Conservation (phyloP, 306 rosid species). For the Cucurbita moschata region DNA sequence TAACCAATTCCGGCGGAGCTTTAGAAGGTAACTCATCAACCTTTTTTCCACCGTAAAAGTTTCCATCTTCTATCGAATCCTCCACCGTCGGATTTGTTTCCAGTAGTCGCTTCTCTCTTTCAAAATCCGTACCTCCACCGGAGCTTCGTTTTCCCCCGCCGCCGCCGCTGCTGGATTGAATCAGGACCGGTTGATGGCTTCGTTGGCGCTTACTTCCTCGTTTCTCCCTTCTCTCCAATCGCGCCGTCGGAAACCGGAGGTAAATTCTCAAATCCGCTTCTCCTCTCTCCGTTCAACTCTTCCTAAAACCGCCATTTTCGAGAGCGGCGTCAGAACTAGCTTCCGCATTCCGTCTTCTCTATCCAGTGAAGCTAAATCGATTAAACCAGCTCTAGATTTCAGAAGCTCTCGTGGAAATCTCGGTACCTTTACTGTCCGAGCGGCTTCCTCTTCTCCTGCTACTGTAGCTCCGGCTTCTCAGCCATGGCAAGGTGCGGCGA, state of each 20-base stretch:
- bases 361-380: neutral
- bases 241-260: constrained; percentile 16
- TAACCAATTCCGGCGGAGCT: neutral
- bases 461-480: constrained; percentile 17
- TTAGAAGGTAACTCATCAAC: neutral
- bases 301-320: constrained; percentile 7
- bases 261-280: constrained; percentile 6
- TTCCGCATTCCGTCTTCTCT: constrained; percentile 3
- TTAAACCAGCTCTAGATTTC: neutral
- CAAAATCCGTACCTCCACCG: neutral
- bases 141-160: neutral
- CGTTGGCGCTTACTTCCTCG: constrained; percentile 44
- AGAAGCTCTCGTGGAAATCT: neutral
- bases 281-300: constrained; percentile 4
- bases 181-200: constrained; percentile 37
- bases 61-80: neutral
- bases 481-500: constrained; percentile 86
- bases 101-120: constrained; percentile 13
- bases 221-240: constrained; percentile 44
- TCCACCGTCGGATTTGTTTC: constrained; percentile 25
- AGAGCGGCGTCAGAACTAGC: constrained; percentile 6
- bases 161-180: constrained; percentile 8
- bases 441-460: constrained; percentile 24
- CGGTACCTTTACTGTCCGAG: constrained; percentile 7
- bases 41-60: neutral